Evolutionary conservation across 352 stramenopile species (phyloP).

Genomic region (Phytophthora crassamura): DNA sequence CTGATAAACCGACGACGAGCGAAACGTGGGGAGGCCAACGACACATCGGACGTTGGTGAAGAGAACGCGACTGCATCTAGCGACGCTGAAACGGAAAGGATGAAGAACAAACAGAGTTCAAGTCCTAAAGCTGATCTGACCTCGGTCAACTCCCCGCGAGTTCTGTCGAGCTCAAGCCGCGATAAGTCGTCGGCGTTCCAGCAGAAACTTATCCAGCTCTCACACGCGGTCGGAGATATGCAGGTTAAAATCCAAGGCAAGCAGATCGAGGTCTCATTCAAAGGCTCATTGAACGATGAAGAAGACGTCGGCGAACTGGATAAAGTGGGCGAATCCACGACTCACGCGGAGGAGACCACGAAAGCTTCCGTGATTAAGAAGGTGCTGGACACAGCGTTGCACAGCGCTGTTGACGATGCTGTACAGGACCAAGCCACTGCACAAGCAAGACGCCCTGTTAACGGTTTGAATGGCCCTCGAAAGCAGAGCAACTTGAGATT

Average conservation of each 20-base stretch:
- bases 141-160: not conserved
- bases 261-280: slow-evolving; percentile 36
- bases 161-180: not conserved
- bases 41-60: no score
- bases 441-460: not conserved
- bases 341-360: not conserved
- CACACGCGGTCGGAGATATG: slow-evolving; percentile 33
- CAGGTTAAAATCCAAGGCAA: slow-evolving; percentile 32
- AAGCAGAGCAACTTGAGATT: slow-evolving; percentile 28
- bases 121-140: not conserved
- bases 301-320: not conserved
- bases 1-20: no score
- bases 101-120: no score
- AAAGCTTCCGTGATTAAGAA: slow-evolving; percentile 8
- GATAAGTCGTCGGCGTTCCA: slow-evolving; percentile 8
- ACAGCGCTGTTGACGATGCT: not conserved
- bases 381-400: not conserved
- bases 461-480: not conserved
- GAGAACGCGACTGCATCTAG: not conserved
- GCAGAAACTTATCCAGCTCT: slow-evolving; percentile 21
- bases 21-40: not conserved
- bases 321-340: not conserved
- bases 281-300: slow-evolving; percentile 16
- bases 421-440: not conserved
- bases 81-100: not conserved